Evolutionary conservation across 2,329 filamentous ascomycete species (phyloP), one percentile per base, ranked within the genome.

Genomic region (Madurella fahalii): DNA sequence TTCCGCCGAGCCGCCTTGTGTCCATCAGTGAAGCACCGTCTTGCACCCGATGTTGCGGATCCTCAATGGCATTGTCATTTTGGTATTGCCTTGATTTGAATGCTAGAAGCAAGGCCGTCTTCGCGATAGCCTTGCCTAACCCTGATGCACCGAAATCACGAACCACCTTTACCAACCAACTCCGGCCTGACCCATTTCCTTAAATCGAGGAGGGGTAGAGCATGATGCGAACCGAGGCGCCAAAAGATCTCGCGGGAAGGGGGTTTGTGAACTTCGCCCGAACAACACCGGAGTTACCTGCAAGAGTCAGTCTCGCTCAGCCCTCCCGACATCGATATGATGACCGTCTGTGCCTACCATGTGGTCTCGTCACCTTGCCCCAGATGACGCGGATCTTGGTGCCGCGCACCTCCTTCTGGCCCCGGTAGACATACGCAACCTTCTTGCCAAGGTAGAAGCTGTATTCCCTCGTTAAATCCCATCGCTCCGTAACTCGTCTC

Each of bases 351-450:
- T 52, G 47, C 78, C 69, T 89, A 93, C 89, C 93, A 80, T 97
- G 93, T 75, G 91, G 87, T 73, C 91, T 83, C 74, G 90, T 95
- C 75, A 97, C 87, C 84, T 96, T 96, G 82, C 93, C 93, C 91
- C 92, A 97, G 82, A 97, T 96, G 69, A 97, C 88, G 73, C 93
- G 86, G 80, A 97, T 95, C 87, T 97, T 97, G 76, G 91, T 93
- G 75, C 94, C 94, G 71, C 93, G 89, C 73, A 96, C 84, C 83
- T 96, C 90, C 80, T 86, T 92, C 79, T 90, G 86, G 69, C 87
- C 93, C 74, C 92, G 90, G 85, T 97, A 99, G 78, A 99, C 91
- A 78, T 91, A 99, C 75, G 94, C 94, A 75, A 97, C 86, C 82
- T 92, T 92, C 89, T 99, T 99, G 80, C 94, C 94, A 66, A 90